Evolutionary conservation across 2,329 filamentous ascomycete species (phyloP).

Genomic region (Dothideomycetidae sp.): DNA sequence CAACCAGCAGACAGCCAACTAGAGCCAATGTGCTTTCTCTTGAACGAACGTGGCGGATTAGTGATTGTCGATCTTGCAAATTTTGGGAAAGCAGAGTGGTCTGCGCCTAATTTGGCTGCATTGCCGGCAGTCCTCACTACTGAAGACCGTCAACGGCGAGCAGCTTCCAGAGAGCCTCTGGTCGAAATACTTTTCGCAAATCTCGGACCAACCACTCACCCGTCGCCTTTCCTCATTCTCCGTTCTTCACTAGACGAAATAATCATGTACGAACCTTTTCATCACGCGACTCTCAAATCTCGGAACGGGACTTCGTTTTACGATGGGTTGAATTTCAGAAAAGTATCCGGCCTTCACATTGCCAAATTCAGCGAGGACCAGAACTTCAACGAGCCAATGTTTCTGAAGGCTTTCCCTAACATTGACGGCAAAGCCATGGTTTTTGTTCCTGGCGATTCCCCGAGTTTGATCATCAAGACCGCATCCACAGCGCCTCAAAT

Average conservation of each 20-base stretch:
- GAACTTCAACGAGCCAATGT: constrained; percentile 33
- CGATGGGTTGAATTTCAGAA: constrained; percentile 57
- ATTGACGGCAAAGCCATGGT: constrained; percentile 69
- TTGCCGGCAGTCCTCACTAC: constrained; percentile 61
- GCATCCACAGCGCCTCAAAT: constrained; percentile 52
- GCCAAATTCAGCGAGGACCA: constrained; percentile 42
- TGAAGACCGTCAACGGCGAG: constrained; percentile 56
- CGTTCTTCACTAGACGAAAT: constrained; percentile 71
- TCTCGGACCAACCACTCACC: constrained; percentile 58
- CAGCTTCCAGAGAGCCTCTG: constrained; percentile 56
- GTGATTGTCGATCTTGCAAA: constrained; percentile 64
- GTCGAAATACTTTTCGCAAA: constrained; percentile 73
- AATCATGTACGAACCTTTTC: constrained; percentile 72
- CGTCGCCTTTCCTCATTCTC: constrained; percentile 65
- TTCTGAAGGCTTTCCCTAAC: constrained; percentile 46
- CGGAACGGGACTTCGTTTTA: constrained; percentile 32
- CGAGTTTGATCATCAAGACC: constrained; percentile 71
- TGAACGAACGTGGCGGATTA: constrained; percentile 60
- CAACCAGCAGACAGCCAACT: constrained; percentile 40
- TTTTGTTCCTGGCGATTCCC: constrained; percentile 66
- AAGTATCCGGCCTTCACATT: constrained; percentile 53
- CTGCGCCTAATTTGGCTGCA: constrained; percentile 62
- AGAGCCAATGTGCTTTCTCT: constrained; percentile 58
- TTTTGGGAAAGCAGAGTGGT: constrained; percentile 55
- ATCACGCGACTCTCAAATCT: constrained; percentile 28